Conservation (phyloP, 148 eudicot genomes). For the Chenopodium suecicum region DNA sequence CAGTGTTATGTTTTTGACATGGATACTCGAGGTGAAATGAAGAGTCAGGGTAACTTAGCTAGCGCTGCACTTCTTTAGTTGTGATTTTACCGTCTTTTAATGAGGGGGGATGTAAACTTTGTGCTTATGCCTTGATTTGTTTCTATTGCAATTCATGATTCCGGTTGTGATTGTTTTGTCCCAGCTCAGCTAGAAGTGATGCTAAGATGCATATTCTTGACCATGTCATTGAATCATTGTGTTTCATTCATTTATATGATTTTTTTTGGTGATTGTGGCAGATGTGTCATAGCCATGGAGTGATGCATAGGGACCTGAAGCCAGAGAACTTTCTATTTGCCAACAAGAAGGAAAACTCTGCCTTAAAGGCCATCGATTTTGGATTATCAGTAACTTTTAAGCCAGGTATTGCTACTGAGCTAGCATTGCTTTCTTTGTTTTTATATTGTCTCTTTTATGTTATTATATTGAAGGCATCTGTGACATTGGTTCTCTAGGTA, state of each 20-base stretch:
- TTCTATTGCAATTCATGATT: not conserved
- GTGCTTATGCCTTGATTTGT: not conserved
- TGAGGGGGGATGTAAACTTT: not conserved
- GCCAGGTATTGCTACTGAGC: slow-evolving; percentile 37
- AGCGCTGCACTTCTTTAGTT: not conserved
- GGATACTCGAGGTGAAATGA: not conserved
- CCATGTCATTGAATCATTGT: not conserved
- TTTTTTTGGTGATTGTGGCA: slow-evolving; percentile 15
- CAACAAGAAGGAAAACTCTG: slow-evolving; percentile 57
- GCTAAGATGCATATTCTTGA: not conserved
- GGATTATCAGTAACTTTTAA: slow-evolving; percentile 60
- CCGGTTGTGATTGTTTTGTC: not conserved
- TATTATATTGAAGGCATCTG: not conserved
- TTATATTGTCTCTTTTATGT: not conserved
- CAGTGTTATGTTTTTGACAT: not conserved
- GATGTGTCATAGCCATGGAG: slow-evolving; percentile 58
- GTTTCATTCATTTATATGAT: not conserved
- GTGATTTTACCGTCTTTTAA: not conserved
- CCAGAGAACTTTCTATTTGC: slow-evolving; percentile 65
- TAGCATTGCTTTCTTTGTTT: not conserved
- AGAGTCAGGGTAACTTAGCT: not conserved
- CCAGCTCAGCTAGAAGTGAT: not conserved
- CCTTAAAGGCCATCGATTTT: slow-evolving; percentile 61
- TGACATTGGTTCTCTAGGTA: not conserved
- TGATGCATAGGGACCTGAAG: slow-evolving; percentile 65